phyloP scores from a whole-genome alignment of 2,329 filamentous ascomycete genomes.

The Ophiostoma piceae region DNA sequence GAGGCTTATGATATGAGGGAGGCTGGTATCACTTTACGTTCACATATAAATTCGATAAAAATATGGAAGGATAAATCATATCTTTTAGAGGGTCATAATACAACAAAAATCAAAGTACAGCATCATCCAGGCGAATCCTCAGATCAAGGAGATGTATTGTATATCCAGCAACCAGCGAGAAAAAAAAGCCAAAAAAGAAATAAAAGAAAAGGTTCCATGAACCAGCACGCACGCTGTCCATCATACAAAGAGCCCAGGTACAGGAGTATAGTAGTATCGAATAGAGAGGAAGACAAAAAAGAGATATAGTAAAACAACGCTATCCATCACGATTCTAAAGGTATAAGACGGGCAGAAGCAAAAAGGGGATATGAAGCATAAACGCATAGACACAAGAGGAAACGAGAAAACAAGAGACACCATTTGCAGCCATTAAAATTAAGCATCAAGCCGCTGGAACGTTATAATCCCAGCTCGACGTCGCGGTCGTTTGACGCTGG shows the following conservation, averaged over 20 bases:
- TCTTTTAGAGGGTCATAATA: neutral
- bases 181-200: neutral
- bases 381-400: neutral
- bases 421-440: neutral
- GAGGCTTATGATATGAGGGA: too few species aligned
- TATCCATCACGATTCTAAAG: slow-evolving; percentile 1
- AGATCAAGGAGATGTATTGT: slow-evolving; percentile 2
- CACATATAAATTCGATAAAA: too few species aligned
- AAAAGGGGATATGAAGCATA: neutral
- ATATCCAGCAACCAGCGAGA: neutral
- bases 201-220: neutral
- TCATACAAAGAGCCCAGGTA: neutral
- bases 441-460: neutral
- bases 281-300: neutral
- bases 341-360: slow-evolving; percentile 9
- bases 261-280: neutral
- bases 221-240: slow-evolving; percentile 2
- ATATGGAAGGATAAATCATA: neutral
- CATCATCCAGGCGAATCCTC: neutral
- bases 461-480: slow-evolving; percentile 12
- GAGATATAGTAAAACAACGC: slow-evolving; percentile 3
- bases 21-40: too few species aligned
- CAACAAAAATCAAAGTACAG: neutral
- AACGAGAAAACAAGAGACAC: neutral
- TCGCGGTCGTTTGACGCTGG: neutral